Base-by-base conservation (phyloP, 805 yeast species). In the Torulaspora gathmanii region DNA sequence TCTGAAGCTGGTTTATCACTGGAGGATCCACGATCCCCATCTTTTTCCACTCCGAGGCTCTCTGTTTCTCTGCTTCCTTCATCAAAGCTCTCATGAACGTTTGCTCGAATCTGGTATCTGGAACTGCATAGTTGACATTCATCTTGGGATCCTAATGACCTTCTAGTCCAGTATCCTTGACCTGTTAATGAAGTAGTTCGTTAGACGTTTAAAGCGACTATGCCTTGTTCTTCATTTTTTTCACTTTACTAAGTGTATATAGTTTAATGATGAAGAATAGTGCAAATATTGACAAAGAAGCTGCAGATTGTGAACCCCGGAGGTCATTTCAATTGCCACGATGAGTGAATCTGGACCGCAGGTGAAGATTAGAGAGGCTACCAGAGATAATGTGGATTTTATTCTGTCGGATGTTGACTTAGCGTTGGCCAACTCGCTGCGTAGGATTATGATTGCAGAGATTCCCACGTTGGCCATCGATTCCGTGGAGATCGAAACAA, bases 401-500 rank as follows among this genome's bases (percentile, higher is more conserved):
- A 87, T 91, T 30, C 68, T 93, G 45, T 78, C 86, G 36, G 88
- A 89, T 60, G 90, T 89, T 27, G 97, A 91, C 63, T 68, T 93
- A 48, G 79, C 96, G 0, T 71, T 91, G 60, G 98, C 98, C 15
- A 93, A 93, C 73, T 86, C 98, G 12, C 56, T 93, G 30, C 78
- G 99, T 56, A 76, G 99, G 64, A 80, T 85, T 33, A 90, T 93
- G 87, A 73, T 93, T 50, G 90, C 96, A 1, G 99, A 93, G 67
- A 93, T 93, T 46, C 99, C 99, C 27, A 93, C 99, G 0, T 70
- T 93, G 53, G 97, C 99, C 42, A 89, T 93, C 47, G 99, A 93
- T 61, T 78, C 91, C 51, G 99, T 93, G 37, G 98, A 93, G 63
- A 85, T 93, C 52, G 95, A 88, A 60, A 80, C 78, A 39, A 93